Evolutionary conservation across 169 alveolate species (phyloP).

Genomic region (Plasmodium berghei): DNA sequence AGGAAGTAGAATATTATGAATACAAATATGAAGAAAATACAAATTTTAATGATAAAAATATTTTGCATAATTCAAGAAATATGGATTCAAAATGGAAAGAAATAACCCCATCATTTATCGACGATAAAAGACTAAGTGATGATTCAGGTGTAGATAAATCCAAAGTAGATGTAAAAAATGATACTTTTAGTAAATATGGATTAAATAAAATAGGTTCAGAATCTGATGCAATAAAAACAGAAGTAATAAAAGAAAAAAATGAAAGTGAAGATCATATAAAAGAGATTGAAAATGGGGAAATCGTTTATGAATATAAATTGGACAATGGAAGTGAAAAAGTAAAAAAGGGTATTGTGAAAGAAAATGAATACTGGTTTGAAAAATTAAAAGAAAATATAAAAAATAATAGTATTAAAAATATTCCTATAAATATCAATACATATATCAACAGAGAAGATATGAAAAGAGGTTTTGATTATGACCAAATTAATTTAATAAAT

Average conservation of each 20-base stretch:
- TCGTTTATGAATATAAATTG: background rate
- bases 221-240: no score
- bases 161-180: no score
- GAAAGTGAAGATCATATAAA: background rate
- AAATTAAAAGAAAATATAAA: slow-evolving; percentile 54
- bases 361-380: slow-evolving; percentile 9
- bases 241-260: background rate
- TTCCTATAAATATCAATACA: slow-evolving; percentile 75
- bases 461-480: slow-evolving; percentile 54
- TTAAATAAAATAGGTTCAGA: no score
- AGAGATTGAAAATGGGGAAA: slow-evolving; percentile 3
- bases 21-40: no score
- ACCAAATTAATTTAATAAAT: slow-evolving; percentile 61
- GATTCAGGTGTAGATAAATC: no score
- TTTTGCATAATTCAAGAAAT: no score
- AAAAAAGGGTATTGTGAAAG: background rate
- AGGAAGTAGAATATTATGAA: no score
- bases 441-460: slow-evolving; percentile 71
- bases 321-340: background rate
- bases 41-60: no score
- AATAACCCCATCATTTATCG: no score
- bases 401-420: slow-evolving; percentile 20
- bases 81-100: no score
- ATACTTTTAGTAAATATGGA: no score
- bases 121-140: no score